A percentile compares a stretch with the other conserved stretches of the same genome.
Evolutionary conservation across 768 basidiomycete species (phyloP).

Genomic region (Multifurca ochricompacta): DNA sequence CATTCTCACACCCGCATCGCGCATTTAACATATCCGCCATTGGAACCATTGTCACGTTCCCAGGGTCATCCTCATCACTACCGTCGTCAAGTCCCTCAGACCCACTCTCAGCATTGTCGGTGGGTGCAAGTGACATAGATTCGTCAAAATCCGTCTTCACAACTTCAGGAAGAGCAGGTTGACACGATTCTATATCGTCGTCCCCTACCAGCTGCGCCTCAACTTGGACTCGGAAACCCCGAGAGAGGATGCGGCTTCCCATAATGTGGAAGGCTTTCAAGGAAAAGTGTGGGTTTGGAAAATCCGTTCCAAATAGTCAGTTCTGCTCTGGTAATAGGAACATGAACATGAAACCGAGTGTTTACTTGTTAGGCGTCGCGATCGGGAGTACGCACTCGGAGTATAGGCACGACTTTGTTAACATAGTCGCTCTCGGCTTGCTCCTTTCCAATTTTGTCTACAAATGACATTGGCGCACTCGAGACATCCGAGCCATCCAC

Average conservation of each 20-base stretch:
- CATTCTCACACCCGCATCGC: constrained; percentile 76
- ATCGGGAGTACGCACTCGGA: constrained; percentile 43
- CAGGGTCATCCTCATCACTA: constrained; percentile 48
- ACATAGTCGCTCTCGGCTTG: constrained; percentile 72
- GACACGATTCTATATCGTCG: constrained; percentile 31
- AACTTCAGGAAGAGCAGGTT: constrained; percentile 23
- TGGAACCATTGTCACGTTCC: constrained; percentile 84
- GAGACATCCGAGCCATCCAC: background rate
- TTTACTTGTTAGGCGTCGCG: background rate
- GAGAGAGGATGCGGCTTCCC: constrained; percentile 86
- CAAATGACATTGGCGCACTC: background rate
- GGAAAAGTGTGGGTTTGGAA: constrained; percentile 43
- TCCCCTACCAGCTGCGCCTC: constrained; percentile 38
- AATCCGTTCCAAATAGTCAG: constrained; percentile 52
- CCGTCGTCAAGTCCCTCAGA: constrained; percentile 31
- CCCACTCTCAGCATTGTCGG: constrained; percentile 27
- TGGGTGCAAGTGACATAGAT: constrained; percentile 4
- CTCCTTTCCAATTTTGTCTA: constrained; percentile 81
- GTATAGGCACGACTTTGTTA: constrained; percentile 58
- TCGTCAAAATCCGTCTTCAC: constrained; percentile 32
- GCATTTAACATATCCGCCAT: constrained; percentile 97
- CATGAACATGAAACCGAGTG: background rate
- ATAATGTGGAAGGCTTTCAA: constrained; percentile 75
- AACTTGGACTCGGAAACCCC: constrained; percentile 84
- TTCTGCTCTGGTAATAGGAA: constrained; percentile 44